Evolutionary conservation across 495 filamentous ascomycete genomes (phyloP).

Genomic region (Penicillium diatomitis): DNA sequence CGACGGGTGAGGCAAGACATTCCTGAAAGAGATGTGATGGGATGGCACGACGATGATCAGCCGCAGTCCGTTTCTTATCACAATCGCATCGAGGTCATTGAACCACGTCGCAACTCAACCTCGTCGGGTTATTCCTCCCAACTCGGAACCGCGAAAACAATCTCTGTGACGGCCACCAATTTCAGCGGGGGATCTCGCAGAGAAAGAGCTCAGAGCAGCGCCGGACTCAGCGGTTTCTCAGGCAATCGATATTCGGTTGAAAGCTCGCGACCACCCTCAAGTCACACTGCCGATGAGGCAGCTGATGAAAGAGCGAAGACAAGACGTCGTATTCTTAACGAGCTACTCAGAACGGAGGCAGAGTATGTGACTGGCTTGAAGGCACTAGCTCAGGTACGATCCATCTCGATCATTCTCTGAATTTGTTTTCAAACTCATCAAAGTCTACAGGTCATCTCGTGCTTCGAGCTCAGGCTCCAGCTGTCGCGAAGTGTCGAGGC

Average conservation of each 20-base stretch:
- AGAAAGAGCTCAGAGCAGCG: conserved; percentile 38
- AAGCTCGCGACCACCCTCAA: conserved; percentile 46
- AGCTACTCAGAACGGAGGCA: conserved; percentile 77
- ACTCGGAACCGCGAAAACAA: conserved; percentile 67
- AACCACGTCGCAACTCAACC: conserved; percentile 9
- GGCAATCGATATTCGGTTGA: conserved; percentile 58
- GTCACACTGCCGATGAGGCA: conserved; percentile 54
- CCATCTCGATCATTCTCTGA: neutral
- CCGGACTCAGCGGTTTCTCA: conserved; percentile 45
- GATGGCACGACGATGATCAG: conserved; percentile 14
- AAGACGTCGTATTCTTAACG: conserved; percentile 68
- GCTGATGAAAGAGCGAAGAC: conserved; percentile 61
- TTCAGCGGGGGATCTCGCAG: conserved; percentile 52
- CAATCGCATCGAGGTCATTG: no score
- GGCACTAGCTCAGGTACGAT: conserved; percentile 70
- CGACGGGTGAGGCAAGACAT: conserved; percentile 18
- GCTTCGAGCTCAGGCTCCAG: conserved; percentile 24
- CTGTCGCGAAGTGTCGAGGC: conserved; percentile 37
- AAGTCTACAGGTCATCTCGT: conserved; percentile 20
- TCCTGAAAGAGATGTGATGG: conserved; percentile 25
- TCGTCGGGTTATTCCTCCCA: conserved; percentile 65
- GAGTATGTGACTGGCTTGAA: conserved; percentile 82
- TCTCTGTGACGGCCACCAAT: conserved; percentile 62
- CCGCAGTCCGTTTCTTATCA: no score
- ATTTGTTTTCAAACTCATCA: neutral